Base-by-base conservation (phyloP, 2,329 filamentous ascomycete species). In the Aspergillus pseudoviridinutans region DNA sequence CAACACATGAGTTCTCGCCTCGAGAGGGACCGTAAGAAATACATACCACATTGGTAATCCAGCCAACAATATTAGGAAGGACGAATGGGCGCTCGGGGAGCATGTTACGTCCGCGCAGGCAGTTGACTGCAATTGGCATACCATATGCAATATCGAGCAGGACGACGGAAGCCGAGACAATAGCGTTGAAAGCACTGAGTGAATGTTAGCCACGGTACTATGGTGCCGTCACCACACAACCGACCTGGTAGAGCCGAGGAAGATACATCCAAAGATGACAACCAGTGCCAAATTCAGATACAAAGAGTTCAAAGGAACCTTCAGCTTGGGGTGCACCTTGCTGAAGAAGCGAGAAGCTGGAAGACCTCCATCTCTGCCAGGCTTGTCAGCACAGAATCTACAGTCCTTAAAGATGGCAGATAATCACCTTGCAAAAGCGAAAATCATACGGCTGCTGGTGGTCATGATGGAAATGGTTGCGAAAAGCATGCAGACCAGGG, bases 91-190 rank as follows among this genome's bases (percentile, higher is more conserved):
- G 77, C 2, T 82, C 79, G 0, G 88, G 88, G 6, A 91, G 75
- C 77, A 85, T 85, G 51, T 79, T 84, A 7, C 88, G 82, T 7
- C 88, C 87, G 1, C 86, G 83, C 1, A 89, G 70, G 56, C 85
- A 82, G 64, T 91, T 90, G 63, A 92, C 85, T 0, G 82, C 79
- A 50, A 90, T 84, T 0, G 89, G 90, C 42, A 92, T 89, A 5
- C 83, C 89, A 64, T 92, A 92, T 2, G 87, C 87, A 4, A 92
- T 75, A 6, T 87, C 85, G 0, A 92, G 79, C 1, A 88, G 84
- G 7, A 91, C 87, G 0, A 92, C 88, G 0, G 87, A 88, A 0
- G 87, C 84, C 0, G 87, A 85, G 1, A 88, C 81, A 63, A 91
- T 88, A 14, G 87, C 87, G 46, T 87, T 89, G 73, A 91, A 90